Conservation (phyloP, 805 yeast genomes). For the Sugiyamaella valdiviana region DNA sequence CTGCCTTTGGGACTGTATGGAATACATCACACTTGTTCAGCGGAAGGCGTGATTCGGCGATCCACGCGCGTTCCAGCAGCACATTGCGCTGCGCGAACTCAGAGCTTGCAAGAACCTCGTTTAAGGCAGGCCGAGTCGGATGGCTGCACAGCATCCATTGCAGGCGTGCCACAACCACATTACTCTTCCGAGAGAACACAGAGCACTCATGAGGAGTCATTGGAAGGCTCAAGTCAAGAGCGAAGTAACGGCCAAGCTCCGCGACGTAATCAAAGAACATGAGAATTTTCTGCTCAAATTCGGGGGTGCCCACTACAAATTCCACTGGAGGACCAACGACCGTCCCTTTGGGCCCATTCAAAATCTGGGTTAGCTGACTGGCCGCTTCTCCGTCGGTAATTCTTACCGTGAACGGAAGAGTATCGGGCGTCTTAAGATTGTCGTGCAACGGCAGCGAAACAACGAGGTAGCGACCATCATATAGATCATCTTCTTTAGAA, state of each 20-base stretch:
- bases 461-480: too few relatives aligned
- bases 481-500: too few relatives aligned
- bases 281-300: background rate
- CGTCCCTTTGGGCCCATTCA: background rate
- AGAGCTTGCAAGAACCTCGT: background rate
- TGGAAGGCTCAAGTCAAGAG: background rate
- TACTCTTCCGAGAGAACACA: background rate
- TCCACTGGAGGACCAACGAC: background rate
- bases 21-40: background rate
- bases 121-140: background rate
- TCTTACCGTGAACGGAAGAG: too few relatives aligned
- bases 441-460: too few relatives aligned
- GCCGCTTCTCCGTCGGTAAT: background rate
- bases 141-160: background rate
- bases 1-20: background rate
- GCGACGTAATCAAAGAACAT: background rate
- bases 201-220: background rate
- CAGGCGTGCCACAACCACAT: background rate
- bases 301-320: background rate
- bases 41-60: background rate
- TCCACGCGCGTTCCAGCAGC: background rate
- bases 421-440: too few relatives aligned
- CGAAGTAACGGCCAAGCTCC: background rate
- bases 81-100: background rate
- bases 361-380: background rate